Evolutionary conservation across 176 grass and related monocot species (phyloP).

Genomic region (Juncus inflexus): DNA sequence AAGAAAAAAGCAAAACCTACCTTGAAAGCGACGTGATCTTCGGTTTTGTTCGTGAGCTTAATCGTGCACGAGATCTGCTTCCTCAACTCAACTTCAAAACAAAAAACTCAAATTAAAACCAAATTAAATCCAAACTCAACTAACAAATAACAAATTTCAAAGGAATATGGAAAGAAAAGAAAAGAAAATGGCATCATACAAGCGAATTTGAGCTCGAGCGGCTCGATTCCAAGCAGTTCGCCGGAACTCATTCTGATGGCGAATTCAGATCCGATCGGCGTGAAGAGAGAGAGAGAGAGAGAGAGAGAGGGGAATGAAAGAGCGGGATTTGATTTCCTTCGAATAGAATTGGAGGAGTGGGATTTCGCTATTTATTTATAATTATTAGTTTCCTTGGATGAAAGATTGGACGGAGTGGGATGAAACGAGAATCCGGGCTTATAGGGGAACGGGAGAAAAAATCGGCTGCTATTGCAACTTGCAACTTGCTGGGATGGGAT

Average conservation of each 20-base stretch:
- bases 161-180: neutral
- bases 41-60: slow-evolving; percentile 27
- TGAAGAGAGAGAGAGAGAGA: neutral
- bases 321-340: neutral
- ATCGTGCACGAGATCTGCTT: slow-evolving; percentile 42
- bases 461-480: no score
- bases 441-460: neutral
- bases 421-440: slow-evolving; percentile 9
- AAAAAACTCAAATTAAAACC: slow-evolving; percentile 4
- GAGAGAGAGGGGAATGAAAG: neutral
- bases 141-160: neutral
- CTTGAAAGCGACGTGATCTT: slow-evolving; percentile 36
- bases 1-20: slow-evolving; percentile 20
- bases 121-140: slow-evolving; percentile 9
- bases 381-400: neutral
- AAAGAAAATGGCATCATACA: slow-evolving; percentile 5
- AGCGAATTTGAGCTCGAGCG: slow-evolving; percentile 33
- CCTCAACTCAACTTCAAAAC: slow-evolving; percentile 29
- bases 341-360: neutral
- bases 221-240: slow-evolving; percentile 35
- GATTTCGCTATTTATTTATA: neutral
- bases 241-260: slow-evolving; percentile 23
- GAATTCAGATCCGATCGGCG: slow-evolving; percentile 11
- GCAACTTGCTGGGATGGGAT: no score
- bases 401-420: neutral